A percentile compares a stretch with the other conserved stretches of the same genome.
phyloP scores from a whole-genome alignment of 2,329 filamentous ascomycete genomes.

The Fusarium chlamydosporum region DNA sequence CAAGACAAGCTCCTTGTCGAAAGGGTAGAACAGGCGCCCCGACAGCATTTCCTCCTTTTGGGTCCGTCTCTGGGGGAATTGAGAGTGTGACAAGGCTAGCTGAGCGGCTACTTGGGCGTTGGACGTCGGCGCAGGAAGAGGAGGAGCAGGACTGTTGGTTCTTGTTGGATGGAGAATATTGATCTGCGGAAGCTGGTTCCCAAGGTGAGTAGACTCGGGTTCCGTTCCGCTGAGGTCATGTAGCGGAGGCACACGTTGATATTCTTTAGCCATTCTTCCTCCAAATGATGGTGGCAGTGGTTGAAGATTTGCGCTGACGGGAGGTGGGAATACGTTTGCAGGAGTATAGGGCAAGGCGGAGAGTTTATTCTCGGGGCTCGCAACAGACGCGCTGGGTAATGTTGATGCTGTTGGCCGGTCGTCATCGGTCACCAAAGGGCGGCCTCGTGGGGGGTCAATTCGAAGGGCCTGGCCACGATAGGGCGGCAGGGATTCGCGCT shows the following conservation, averaged over 20 bases:
- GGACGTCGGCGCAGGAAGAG: conserved; percentile 57
- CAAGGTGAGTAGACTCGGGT: conserved; percentile 67
- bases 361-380: conserved; percentile 74
- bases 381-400: conserved; percentile 69
- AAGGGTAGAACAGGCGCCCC: conserved; percentile 84
- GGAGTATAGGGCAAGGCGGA: conserved; percentile 69
- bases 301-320: conserved; percentile 69
- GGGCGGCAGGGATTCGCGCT: conserved; percentile 70
- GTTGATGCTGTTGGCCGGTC: conserved; percentile 72
- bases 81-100: conserved; percentile 69
- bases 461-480: conserved; percentile 74
- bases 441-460: conserved; percentile 74
- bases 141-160: conserved; percentile 63
- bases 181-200: conserved; percentile 68
- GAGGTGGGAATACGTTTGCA: conserved; percentile 72
- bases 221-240: conserved; percentile 71
- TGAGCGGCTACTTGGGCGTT: conserved; percentile 71
- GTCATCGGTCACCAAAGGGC: conserved; percentile 69
- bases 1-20: conserved; percentile 80
- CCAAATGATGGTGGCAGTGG: conserved; percentile 61
- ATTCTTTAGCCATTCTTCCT: conserved; percentile 69
- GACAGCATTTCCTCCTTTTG: conserved; percentile 93
- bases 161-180: conserved; percentile 67
- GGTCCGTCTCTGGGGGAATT: conserved; percentile 65
- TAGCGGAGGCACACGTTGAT: conserved; percentile 71